phyloP scores from a whole-genome alignment of 768 basidiomycete species.

The Trametes coccinea region DNA sequence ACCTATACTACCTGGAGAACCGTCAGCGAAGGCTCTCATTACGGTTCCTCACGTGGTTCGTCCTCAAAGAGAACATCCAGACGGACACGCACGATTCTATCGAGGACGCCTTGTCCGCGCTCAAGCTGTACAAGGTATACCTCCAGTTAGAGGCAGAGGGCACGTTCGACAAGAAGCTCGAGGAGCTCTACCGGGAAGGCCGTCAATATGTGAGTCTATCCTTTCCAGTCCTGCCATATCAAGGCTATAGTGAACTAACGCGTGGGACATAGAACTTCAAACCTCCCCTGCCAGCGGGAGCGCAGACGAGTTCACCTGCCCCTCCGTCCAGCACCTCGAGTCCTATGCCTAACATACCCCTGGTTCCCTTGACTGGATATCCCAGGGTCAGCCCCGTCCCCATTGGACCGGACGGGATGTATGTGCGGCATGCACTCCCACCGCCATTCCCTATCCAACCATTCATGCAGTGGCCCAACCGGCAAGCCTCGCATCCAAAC shows the following conservation, averaged over 20 bases:
- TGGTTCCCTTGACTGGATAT: too few species aligned
- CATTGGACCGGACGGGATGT: too few species aligned
- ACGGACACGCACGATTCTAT: conserved; percentile 97
- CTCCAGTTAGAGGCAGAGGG: conserved; percentile 73
- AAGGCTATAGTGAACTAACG: background rate
- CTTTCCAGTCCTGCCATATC: too few species aligned
- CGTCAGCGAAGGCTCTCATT: conserved; percentile 89
- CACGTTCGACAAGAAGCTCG: conserved; percentile 83
- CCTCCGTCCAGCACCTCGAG: conserved; percentile 6
- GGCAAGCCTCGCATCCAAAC: conserved; percentile 8
- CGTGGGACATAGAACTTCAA: conserved; percentile 20
- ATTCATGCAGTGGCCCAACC: conserved; percentile 7
- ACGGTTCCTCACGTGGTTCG: conserved; percentile 91
- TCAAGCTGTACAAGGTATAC: conserved; percentile 83
- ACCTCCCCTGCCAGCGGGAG: conserved; percentile 12
- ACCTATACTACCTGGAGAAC: conserved; percentile 83
- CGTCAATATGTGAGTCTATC: conserved; percentile 59
- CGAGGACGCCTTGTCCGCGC: conserved; percentile 88
- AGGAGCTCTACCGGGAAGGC: conserved; percentile 80
- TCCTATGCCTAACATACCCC: background rate
- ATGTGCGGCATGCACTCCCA: too few species aligned
- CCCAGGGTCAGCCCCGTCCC: too few species aligned
- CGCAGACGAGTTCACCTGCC: conserved; percentile 5
- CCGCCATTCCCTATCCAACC: conserved; percentile 13
- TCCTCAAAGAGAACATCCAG: conserved; percentile 91